Percentiles rank a stretch among this genome's conserved stretches.
Conservation (phyloP, 306 rosid species). For the Canavalia gladiata region DNA sequence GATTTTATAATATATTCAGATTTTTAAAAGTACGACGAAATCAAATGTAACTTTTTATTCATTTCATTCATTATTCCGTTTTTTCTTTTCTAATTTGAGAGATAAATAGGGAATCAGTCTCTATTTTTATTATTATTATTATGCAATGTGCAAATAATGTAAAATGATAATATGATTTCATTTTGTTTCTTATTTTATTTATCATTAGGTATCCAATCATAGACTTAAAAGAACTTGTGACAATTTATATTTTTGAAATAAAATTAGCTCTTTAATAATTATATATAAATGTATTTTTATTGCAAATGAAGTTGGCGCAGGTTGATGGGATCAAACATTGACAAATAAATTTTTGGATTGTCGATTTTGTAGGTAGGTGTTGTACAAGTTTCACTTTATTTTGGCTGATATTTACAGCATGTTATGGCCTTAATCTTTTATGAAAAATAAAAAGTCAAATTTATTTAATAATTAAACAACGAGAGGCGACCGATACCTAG, state of each 20-base stretch:
- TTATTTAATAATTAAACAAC: background rate
- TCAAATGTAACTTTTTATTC: too few species aligned
- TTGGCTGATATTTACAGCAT: background rate
- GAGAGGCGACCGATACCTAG: background rate
- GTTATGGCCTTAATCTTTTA: too few species aligned
- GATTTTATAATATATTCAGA: too few species aligned
- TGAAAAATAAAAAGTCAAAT: too few species aligned
- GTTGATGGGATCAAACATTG: background rate
- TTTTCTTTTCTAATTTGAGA: background rate
- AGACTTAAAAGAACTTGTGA: background rate
- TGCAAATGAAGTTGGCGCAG: background rate
- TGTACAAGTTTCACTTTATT: background rate
- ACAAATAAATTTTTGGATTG: background rate
- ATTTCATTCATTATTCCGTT: background rate
- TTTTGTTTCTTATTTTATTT: background rate
- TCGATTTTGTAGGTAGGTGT: background rate
- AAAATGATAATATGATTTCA: background rate
- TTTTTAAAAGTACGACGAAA: background rate
- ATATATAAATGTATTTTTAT: background rate
- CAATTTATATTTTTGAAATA: background rate
- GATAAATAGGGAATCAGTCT: background rate
- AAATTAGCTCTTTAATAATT: background rate
- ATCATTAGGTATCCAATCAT: background rate
- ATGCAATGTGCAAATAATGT: background rate
- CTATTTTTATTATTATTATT: background rate